A percentile compares a stretch with the other conserved stretches of the same genome.
Conservation (phyloP, 768 basidiomycete genomes). For the Harrya chromipes region DNA sequence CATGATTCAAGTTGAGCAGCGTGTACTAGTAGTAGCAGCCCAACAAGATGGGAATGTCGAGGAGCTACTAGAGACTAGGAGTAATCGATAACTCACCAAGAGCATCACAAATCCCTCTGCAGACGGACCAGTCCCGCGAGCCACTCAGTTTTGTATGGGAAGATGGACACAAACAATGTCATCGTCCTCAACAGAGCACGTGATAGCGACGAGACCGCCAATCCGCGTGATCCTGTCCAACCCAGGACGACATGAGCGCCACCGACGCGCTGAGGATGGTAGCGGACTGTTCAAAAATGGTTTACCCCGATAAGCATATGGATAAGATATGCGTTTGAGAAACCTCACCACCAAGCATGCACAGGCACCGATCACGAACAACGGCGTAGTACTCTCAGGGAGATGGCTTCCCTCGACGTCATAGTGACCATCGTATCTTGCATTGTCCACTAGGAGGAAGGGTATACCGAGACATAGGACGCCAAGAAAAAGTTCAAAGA, state of each 20-base stretch:
- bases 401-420: constrained; percentile 58
- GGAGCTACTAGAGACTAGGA: too few relatives aligned
- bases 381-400: constrained; percentile 46
- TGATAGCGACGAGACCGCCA: constrained; percentile 62
- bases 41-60: too few relatives aligned
- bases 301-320: not conserved
- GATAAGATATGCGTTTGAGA: not conserved
- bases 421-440: constrained; percentile 41
- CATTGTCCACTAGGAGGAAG: constrained; percentile 63
- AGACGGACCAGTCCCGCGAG: constrained; percentile 43
- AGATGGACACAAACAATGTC: constrained; percentile 64
- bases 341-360: constrained; percentile 59
- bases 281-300: constrained; percentile 53
- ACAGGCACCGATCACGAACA: constrained; percentile 64
- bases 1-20: too few relatives aligned
- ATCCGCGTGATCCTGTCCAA: constrained; percentile 61
- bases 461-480: constrained; percentile 76
- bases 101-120: constrained; percentile 58
- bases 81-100: constrained; percentile 28
- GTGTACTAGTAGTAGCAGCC: too few relatives aligned
- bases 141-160: constrained; percentile 68
- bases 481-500: constrained; percentile 58
- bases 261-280: constrained; percentile 78
- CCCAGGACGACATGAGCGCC: constrained; percentile 75
- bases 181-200: constrained; percentile 68